phyloP scores from a whole-genome alignment of 192 early-diverging fungal species.

The Piromyces finnis region DNA sequence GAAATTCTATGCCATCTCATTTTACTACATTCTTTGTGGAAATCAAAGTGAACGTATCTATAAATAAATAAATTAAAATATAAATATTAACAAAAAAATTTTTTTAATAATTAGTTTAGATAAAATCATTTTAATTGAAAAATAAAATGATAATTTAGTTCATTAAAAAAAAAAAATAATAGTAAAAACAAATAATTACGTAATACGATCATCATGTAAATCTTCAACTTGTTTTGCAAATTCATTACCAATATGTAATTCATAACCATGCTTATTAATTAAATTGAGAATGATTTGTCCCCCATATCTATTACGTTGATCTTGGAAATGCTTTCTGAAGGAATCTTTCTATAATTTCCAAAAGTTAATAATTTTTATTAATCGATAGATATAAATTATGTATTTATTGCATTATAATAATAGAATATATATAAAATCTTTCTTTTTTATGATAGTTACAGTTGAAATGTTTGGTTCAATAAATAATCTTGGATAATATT shows the following conservation, averaged over 20 bases:
- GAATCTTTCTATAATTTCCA: slow-evolving; percentile 26
- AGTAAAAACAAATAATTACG: slow-evolving; percentile 6
- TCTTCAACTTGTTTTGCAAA: slow-evolving; percentile 46
- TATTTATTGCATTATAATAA: no score
- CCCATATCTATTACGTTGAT: slow-evolving; percentile 53
- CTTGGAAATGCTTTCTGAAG: slow-evolving; percentile 54
- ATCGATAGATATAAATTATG: no score
- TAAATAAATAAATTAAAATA: neutral
- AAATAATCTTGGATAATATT: slow-evolving; percentile 75
- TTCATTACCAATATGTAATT: slow-evolving; percentile 60
- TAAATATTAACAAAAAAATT: no score
- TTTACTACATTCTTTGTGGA: slow-evolving; percentile 89
- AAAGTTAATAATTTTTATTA: no score
- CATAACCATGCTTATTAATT: slow-evolving; percentile 86
- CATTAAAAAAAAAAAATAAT: no score
- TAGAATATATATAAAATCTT: slow-evolving; percentile 10
- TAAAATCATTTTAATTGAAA: no score
- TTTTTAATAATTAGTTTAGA: no score
- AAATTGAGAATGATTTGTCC: slow-evolving; percentile 79
- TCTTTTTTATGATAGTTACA: slow-evolving; percentile 18
- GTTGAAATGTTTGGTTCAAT: slow-evolving; percentile 46
- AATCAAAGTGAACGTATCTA: slow-evolving; percentile 83
- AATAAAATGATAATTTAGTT: no score
- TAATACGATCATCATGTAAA: slow-evolving; percentile 16
- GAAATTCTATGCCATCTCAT: slow-evolving; percentile 87